Percentiles rank a stretch among this genome's conserved stretches.
Evolutionary conservation across 23 red algal species (phyloP).

Genomic region (Pyropia yezoensis): DNA sequence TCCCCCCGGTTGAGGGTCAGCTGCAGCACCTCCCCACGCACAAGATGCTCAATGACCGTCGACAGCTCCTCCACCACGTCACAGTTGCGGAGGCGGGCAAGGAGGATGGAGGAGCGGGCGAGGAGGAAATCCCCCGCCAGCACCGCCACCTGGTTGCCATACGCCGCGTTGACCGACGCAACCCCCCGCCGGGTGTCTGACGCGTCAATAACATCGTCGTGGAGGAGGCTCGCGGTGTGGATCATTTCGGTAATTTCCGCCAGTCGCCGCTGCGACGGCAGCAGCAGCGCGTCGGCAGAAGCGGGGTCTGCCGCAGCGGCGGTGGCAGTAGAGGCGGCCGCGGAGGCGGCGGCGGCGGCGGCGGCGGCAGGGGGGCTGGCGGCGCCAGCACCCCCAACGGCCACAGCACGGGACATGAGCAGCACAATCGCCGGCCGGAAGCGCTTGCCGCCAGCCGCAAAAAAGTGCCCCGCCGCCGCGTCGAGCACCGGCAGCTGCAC

Average conservation of each 20-base stretch:
- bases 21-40: slow-evolving; percentile 93
- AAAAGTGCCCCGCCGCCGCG: slow-evolving; percentile 76
- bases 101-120: slow-evolving; percentile 69
- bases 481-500: slow-evolving; percentile 66
- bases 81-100: slow-evolving; percentile 83
- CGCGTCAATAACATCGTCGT: slow-evolving; percentile 99
- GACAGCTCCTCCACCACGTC: slow-evolving; percentile 93
- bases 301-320: background rate
- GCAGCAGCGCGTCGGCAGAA: slow-evolving; percentile 14
- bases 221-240: slow-evolving; percentile 86
- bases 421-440: slow-evolving; percentile 88
- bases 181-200: slow-evolving; percentile 66
- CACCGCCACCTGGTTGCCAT: slow-evolving; percentile 98
- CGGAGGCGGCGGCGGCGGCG: too few species aligned
- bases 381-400: background rate
- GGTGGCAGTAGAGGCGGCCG: background rate
- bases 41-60: slow-evolving; percentile 93
- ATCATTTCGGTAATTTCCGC: slow-evolving; percentile 97
- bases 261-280: slow-evolving; percentile 37
- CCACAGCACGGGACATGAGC: slow-evolving; percentile 82
- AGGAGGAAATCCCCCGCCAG: slow-evolving; percentile 97
- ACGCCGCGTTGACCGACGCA: slow-evolving; percentile 64
- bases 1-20: slow-evolving; percentile 16
- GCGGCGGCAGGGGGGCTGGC: too few species aligned
- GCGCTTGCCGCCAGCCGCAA: slow-evolving; percentile 83